Conservation (phyloP, 2,329 filamentous ascomycete genomes). For the Penicillium olsonii region DNA sequence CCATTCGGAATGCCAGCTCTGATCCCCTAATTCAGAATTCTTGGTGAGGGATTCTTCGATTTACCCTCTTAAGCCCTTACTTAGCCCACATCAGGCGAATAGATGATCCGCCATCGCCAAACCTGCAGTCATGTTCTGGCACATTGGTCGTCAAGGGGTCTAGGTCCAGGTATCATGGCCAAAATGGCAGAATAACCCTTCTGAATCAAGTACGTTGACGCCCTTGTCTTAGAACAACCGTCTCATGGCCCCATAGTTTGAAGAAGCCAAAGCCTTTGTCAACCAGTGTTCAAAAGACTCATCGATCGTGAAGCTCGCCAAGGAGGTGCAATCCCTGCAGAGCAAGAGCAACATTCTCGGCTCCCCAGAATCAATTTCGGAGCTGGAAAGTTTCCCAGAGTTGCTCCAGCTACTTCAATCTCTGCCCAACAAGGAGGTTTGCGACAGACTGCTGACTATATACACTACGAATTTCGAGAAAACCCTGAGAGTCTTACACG, state of each 20-base stretch:
- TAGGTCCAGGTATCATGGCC: slow-evolving; percentile 24
- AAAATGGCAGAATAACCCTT: slow-evolving; percentile 19
- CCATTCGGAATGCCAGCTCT: slow-evolving; percentile 1
- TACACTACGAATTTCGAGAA: slow-evolving; percentile 24
- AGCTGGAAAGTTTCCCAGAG: slow-evolving; percentile 15
- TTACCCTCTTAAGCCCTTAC: not conserved
- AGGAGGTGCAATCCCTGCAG: slow-evolving; percentile 28
- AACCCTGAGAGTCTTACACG: slow-evolving; percentile 21
- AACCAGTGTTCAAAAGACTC: slow-evolving; percentile 20
- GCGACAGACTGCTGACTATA: slow-evolving; percentile 17
- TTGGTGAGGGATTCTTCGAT: slow-evolving; percentile 3
- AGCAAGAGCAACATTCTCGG: slow-evolving; percentile 14
- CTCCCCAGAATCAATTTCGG: slow-evolving; percentile 19
- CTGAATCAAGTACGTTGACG: slow-evolving; percentile 9
- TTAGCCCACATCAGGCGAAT: slow-evolving; percentile 6
- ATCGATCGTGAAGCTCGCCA: slow-evolving; percentile 18
- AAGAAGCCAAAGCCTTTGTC: slow-evolving; percentile 24
- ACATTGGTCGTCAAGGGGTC: slow-evolving; percentile 25
- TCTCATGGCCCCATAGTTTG: slow-evolving; percentile 16
- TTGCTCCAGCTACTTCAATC: slow-evolving; percentile 10
- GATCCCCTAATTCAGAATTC: not conserved
- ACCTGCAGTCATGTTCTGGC: slow-evolving; percentile 11
- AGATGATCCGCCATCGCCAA: not conserved
- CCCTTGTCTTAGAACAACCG: slow-evolving; percentile 9
- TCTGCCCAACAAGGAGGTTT: slow-evolving; percentile 18